These are phyloP conservation scores for Fimicolochytrium jonesii DNA, from an alignment of 192 early-diverging fungal species.

Conservation along the genomic window DNA sequence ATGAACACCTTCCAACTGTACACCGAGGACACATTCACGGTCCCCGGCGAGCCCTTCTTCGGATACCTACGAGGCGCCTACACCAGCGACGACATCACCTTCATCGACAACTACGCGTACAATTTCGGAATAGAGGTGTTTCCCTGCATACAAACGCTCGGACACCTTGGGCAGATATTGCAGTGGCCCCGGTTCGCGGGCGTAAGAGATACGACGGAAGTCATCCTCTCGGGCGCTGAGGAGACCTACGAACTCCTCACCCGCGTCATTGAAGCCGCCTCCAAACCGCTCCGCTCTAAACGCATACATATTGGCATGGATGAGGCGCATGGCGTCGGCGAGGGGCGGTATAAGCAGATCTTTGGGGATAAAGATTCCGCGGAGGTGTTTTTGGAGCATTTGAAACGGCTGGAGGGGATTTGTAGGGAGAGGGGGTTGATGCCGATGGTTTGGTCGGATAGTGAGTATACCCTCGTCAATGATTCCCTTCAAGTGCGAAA, in stretches of 20 bases:
- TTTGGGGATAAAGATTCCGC: slow-evolving; percentile 72
- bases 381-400: slow-evolving; percentile 71
- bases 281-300: slow-evolving; percentile 66
- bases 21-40: slow-evolving; percentile 77
- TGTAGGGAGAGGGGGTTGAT: slow-evolving; percentile 57
- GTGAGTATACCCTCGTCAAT: slow-evolving; percentile 31
- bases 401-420: slow-evolving; percentile 67
- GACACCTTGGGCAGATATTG: slow-evolving; percentile 83
- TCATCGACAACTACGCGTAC: slow-evolving; percentile 76
- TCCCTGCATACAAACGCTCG: slow-evolving; percentile 86
- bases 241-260: slow-evolving; percentile 77
- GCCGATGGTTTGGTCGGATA: slow-evolving; percentile 89
- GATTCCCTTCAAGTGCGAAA: neutral
- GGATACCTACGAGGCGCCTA: slow-evolving; percentile 52
- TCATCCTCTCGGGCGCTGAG: slow-evolving; percentile 64
- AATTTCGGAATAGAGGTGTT: slow-evolving; percentile 77
- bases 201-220: slow-evolving; percentile 77
- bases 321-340: slow-evolving; percentile 79
- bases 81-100: slow-evolving; percentile 63
- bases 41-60: slow-evolving; percentile 25
- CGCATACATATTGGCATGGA: slow-evolving; percentile 87
- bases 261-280: slow-evolving; percentile 62
- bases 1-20: slow-evolving; percentile 86
- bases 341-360: slow-evolving; percentile 72
- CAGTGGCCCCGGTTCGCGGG: slow-evolving; percentile 81